Base-by-base conservation (phyloP, 305 asterid species). In the Fraxinus sp. region DNA sequence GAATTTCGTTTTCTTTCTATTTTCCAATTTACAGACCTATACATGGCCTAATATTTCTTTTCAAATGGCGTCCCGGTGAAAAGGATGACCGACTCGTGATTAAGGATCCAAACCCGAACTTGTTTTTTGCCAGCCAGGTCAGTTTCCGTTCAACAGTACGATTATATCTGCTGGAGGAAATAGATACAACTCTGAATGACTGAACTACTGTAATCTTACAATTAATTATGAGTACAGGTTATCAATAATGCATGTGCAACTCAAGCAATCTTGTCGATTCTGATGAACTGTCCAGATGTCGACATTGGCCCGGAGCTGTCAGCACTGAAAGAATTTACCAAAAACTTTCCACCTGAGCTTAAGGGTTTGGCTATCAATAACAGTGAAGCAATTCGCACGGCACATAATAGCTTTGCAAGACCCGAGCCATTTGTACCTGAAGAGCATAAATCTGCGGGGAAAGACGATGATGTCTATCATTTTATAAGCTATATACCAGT, bases 181-280 rank as follows among this genome's bases (percentile, higher is more conserved):
- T 39, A 22, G 68, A 74, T 52, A 74, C 49, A 52, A 18, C 64
- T 78, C 6, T 55, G 32, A 49, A 49, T 13, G 59, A 7, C 59
- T 49, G 57, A 22, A 73, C 33, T 66, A 76, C 77, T 82, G n/a
- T 66, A 68, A 72, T 74, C 79, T 39, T 66, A 33, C 28, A 0
- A 30, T 33, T 49, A 26, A 80, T 26, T 62, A 11, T 76, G 66
- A 80, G 83, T 75, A 72, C 88, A 95, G 98, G 99, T 96, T 82
- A 92, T 94, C 83, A 95, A 94, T 62, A 95, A 95, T 87, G 99
- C 98, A 36, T 94, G 98, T 84, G 99, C 99, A 75, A 95, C 99
- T 83, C 99, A 95, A 91, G 98, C 97, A 80, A 94, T 95, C 82
- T 90, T 95, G 49, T 91, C 98, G 1, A 92, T 94, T 83, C 95